Base-by-base conservation (phyloP, 495 filamentous ascomycete genomes). In the Neurospora tetraspora region DNA sequence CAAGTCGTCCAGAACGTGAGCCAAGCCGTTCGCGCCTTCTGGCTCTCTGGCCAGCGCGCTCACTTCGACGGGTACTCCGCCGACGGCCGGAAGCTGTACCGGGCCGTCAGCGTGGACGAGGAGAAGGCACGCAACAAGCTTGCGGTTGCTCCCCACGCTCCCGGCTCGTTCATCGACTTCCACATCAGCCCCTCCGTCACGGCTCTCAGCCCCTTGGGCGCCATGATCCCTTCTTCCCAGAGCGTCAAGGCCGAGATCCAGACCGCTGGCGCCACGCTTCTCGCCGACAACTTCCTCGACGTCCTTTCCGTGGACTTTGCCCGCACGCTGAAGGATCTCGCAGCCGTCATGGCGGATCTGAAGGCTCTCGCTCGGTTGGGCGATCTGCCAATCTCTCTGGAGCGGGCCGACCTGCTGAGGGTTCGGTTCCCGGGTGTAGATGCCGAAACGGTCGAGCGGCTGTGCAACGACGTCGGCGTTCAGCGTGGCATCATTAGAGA, bases 1-100 rank as follows among this genome's bases (percentile, higher is more conserved):
- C 92, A 98, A 79, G 93, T 98, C 23, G 86, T 98, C n/a, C 89
- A 94, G 77, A 97, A 97, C 82, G 95, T 98, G 2, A 97, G 93
- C 23, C 89, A 91, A 72, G 96, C 94, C 0, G 89, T 97, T 70
- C 90, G 96, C 6, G 94, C 93, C 2, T 97, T 99, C 81, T 90
- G 90, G 80, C 82, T 97, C n/a, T 91, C 89, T 0, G 96, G 96
- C 2, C 89, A 94, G 73, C 95, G 94, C 77, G 91, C 90, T 14
- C 90, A 92, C 53, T 97, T 92, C 74, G 92, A 97, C 78, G 93
- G 94, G 18, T 78, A 90, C 39, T 86, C 88, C 61, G 83, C 89
- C 12, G 79, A 87, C 8, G 94, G 94, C 61, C 90, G 93, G 81
- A 93, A 92, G 85, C 88, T 88, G 36, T 97, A 91, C 83, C 89